phyloP scores from a whole-genome alignment of 1,139 yeast species.

The Kurtzmaniella quercitrusa region DNA sequence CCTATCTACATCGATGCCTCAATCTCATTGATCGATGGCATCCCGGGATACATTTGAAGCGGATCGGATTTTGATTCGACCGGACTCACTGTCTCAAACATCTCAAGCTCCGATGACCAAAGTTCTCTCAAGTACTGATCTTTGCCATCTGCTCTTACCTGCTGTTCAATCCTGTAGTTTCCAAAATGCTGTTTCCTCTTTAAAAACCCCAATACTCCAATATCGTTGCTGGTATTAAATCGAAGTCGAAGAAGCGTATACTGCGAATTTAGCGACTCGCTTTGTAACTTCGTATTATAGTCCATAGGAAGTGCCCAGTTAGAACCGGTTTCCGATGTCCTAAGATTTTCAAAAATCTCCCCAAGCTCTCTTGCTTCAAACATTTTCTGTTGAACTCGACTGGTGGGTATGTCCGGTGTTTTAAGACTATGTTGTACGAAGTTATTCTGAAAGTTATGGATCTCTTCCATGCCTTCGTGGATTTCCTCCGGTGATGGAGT shows the following conservation, averaged over 20 bases:
- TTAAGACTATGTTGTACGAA: slow-evolving; percentile 23
- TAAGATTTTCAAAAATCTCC: slow-evolving; percentile 1
- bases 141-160: slow-evolving; percentile 2
- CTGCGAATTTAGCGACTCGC: slow-evolving; percentile 35
- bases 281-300: slow-evolving; percentile 29
- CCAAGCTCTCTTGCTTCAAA: slow-evolving; percentile 32
- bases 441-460: slow-evolving; percentile 28
- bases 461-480: slow-evolving; percentile 25
- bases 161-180: neutral
- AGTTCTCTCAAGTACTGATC: slow-evolving; percentile 4
- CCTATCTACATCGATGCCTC: neutral
- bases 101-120: slow-evolving; percentile 2
- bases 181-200: slow-evolving; percentile 7
- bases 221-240: slow-evolving; percentile 21
- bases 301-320: slow-evolving; percentile 9
- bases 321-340: neutral
- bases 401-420: slow-evolving; percentile 7
- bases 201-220: slow-evolving; percentile 18
- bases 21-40: neutral
- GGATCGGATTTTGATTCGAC: neutral
- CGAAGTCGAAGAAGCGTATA: slow-evolving; percentile 37
- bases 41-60: neutral
- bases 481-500: slow-evolving; percentile 9
- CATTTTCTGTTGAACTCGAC: slow-evolving; percentile 33
- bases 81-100: neutral